Conservation (phyloP, 768 basidiomycete genomes). For the Lanmaoa rubissima region DNA sequence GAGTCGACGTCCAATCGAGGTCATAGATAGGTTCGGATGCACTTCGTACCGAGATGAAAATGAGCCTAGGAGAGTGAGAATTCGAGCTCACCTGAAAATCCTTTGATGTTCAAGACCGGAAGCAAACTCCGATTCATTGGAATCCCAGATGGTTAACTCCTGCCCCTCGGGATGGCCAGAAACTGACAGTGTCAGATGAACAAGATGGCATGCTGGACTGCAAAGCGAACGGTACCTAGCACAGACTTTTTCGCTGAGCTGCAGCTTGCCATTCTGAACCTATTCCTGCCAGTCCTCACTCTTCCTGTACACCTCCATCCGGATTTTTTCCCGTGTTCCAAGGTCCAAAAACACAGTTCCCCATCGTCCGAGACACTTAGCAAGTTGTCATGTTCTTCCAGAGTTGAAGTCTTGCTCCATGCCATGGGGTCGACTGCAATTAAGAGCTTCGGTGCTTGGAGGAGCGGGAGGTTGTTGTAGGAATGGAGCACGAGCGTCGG, state of each 20-base stretch:
- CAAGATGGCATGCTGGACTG: background rate
- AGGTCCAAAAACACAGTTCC: constrained; percentile 85
- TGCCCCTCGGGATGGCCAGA: constrained; percentile 57
- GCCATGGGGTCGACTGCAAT: constrained; percentile 87
- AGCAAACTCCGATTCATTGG: constrained; percentile 89
- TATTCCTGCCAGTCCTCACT: constrained; percentile 67
- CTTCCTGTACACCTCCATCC: constrained; percentile 69
- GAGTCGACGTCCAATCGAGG: constrained; percentile 92
- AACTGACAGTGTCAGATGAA: constrained; percentile 42
- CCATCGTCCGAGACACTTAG: constrained; percentile 76
- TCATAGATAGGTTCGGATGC: constrained; percentile 65
- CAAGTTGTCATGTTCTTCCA: constrained; percentile 66
- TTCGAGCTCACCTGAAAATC: constrained; percentile 50
- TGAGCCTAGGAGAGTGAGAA: background rate
- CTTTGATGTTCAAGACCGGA: constrained; percentile 80
- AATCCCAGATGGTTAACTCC: constrained; percentile 96
- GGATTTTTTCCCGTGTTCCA: constrained; percentile 39
- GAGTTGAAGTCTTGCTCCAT: constrained; percentile 54
- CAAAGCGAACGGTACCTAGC: constrained; percentile 54
- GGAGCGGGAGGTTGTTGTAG: constrained; percentile 51
- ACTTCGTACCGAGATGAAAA: constrained; percentile 9
- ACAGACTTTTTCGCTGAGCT: constrained; percentile 93
- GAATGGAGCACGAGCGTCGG: constrained; percentile 47
- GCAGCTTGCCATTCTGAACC: constrained; percentile 72
- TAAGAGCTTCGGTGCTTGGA: constrained; percentile 48